These are phyloP conservation scores for Globisporangium cylindrosporum DNA, from an alignment of 352 stramenopile species.

Conservation along the genomic window DNA sequence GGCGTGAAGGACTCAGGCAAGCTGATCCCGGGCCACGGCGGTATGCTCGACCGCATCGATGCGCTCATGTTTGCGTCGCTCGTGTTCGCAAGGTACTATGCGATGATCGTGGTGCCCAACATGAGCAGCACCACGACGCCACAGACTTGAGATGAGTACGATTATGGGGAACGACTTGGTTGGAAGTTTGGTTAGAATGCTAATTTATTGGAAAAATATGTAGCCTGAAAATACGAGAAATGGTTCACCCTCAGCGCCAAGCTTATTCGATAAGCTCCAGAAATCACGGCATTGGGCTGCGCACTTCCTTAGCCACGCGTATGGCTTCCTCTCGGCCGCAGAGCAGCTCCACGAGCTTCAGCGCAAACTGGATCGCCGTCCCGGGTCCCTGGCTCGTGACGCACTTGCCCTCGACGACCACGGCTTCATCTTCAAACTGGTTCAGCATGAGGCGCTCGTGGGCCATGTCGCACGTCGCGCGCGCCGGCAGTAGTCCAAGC, in stretches of 20 bases:
- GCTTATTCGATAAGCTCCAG: not conserved
- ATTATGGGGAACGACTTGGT: not conserved
- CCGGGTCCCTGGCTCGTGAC: conserved; percentile 62
- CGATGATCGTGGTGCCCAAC: conserved; percentile 29
- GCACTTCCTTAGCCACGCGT: conserved; percentile 39
- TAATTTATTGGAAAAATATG: conserved; percentile 12
- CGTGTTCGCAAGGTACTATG: conserved; percentile 66
- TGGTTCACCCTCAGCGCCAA: not conserved
- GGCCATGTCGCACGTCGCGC: conserved; percentile 48
- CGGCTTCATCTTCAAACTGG: conserved; percentile 43
- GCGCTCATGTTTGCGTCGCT: conserved; percentile 91
- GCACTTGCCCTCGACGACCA: conserved; percentile 55
- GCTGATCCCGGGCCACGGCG: conserved; percentile 95
- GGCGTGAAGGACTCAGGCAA: conserved; percentile 95
- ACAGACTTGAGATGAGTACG: not conserved
- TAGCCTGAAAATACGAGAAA: not conserved
- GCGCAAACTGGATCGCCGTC: conserved; percentile 42
- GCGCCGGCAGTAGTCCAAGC: conserved; percentile 39
- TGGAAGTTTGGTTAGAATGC: not conserved
- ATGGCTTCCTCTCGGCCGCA: conserved; percentile 38
- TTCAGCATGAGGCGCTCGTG: conserved; percentile 42
- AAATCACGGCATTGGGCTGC: conserved; percentile 16
- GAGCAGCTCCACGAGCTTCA: conserved; percentile 58
- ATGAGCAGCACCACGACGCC: not conserved
- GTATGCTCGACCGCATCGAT: conserved; percentile 95